Evolutionary conservation across 2,329 filamentous ascomycete species (phyloP).

Genomic region (Huntiella abstrusa): DNA sequence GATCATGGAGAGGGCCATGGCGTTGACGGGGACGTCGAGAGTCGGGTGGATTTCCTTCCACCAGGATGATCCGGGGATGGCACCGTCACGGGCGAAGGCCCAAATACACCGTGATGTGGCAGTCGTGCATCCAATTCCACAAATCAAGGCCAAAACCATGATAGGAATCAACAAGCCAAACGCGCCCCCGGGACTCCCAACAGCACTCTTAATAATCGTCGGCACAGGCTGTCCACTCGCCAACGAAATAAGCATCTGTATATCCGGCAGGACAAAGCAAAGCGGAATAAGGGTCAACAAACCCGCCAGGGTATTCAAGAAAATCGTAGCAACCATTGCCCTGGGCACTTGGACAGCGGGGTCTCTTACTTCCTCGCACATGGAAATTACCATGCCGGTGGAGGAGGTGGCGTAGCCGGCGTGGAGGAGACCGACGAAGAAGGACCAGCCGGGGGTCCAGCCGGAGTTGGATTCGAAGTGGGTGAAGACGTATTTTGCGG

Average conservation of each 20-base stretch:
- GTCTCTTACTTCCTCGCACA: conserved; percentile 54
- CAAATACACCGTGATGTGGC: conserved; percentile 48
- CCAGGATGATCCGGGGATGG: conserved; percentile 41
- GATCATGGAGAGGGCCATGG: conserved; percentile 52
- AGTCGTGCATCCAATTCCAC: conserved; percentile 51
- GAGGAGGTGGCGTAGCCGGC: conserved; percentile 57
- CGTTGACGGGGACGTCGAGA: conserved; percentile 48
- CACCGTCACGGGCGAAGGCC: conserved; percentile 53
- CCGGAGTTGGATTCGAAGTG: conserved; percentile 50
- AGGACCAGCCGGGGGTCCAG: conserved; percentile 54
- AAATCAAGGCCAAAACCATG: conserved; percentile 46
- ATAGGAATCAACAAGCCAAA: conserved; percentile 45
- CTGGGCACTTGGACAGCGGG: conserved; percentile 51
- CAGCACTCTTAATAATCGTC: conserved; percentile 40
- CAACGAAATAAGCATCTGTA: conserved; percentile 33
- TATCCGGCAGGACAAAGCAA: conserved; percentile 48
- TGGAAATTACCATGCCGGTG: conserved; percentile 64
- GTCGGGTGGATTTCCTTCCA: conserved; percentile 44
- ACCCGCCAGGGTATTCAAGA: conserved; percentile 47
- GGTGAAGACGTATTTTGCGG: conserved; percentile 44
- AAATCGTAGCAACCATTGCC: conserved; percentile 49
- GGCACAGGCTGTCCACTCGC: conserved; percentile 43
- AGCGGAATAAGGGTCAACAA: conserved; percentile 51
- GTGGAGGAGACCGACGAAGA: conserved; percentile 52
- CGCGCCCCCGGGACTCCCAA: conserved; percentile 40